Percentiles rank a stretch among this genome's conserved stretches.
Evolutionary conservation across 2,329 filamentous ascomycete genomes (phyloP).

Genomic region (Cryphonectria nitschkei): DNA sequence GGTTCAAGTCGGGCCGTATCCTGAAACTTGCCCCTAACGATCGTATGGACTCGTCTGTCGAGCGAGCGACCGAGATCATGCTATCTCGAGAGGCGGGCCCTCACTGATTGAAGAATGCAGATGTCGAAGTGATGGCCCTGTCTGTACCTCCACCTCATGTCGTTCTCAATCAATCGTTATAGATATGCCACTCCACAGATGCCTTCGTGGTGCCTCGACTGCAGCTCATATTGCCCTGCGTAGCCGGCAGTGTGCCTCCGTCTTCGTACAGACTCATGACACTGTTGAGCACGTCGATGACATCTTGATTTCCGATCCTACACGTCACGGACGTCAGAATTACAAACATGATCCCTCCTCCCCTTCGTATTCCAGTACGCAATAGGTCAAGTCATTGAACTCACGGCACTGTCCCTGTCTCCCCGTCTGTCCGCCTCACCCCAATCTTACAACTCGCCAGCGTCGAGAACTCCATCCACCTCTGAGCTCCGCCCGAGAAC

Average conservation of each 20-base stretch:
- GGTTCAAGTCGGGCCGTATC: background rate
- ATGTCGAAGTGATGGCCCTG: background rate
- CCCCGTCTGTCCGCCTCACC: slow-evolving; percentile 14
- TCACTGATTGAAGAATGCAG: too few relatives aligned
- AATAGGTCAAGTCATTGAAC: background rate
- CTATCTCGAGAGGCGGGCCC: background rate
- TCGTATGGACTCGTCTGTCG: background rate
- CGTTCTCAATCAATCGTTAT: slow-evolving; percentile 30
- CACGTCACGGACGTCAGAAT: background rate
- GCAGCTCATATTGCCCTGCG: slow-evolving; percentile 26
- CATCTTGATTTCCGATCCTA: slow-evolving; percentile 27
- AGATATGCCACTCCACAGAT: slow-evolving; percentile 26
- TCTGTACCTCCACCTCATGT: background rate
- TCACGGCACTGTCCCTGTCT: slow-evolving; percentile 21
- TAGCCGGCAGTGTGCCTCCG: slow-evolving; percentile 6
- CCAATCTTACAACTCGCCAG: slow-evolving; percentile 23
- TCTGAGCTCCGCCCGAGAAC: background rate
- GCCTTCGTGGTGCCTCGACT: slow-evolving; percentile 23
- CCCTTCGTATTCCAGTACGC: background rate
- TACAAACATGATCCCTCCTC: background rate
- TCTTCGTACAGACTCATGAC: slow-evolving; percentile 14
- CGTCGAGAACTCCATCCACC: slow-evolving; percentile 22
- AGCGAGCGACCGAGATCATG: background rate
- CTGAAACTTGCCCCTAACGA: background rate
- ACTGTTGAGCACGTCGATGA: slow-evolving; percentile 21